Base-by-base conservation (phyloP, 2,329 filamentous ascomycete species). In the Diaporthe eres region DNA sequence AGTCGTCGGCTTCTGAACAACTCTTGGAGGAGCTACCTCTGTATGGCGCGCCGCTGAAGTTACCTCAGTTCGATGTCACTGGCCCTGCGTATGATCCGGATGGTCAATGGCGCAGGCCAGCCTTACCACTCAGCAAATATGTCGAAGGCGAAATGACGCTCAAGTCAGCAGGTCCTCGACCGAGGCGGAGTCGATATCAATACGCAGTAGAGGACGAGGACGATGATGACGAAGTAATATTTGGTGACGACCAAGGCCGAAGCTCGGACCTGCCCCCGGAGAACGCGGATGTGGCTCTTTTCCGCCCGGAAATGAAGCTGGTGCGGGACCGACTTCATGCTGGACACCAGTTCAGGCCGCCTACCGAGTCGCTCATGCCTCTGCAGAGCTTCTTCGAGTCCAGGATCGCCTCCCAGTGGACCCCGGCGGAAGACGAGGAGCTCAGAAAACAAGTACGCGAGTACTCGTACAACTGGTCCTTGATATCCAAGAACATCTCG, bases 401-500 rank as follows among this genome's bases (percentile, higher is more conserved):
- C 77, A 90, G 97, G 53, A 92, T 90, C 72, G 93, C 95, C 2
- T 98, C 97, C 4, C 95, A 98, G 81, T 99, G 97, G 97, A 95
- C 95, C 0, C 90, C 92, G 81, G 88, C 93, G 3, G 97, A 99
- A 82, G 97, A 99, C 79, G 96, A 98, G 80, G 95, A 98, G 83
- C 88, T 99, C 9, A 93, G 94, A 72, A 90, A 89, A 61, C 88
- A 98, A 55, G 97, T 98, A 25, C 94, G 95, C 79, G 95, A 98
- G 78, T 98, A 97, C 81, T 95, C 95, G 0, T 98, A 98, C 86
- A 99, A 99, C 80, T 99, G 97, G 97, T 97, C 95, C 4, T 88
- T 99, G 7, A 98, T 98, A 72, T 94, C 96, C 1, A 94, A 91
- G 79, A 93, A 96, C 76, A 87, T 98, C 72, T 90, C 92, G 2